Evolutionary conservation across 148 eudicot genomes (phyloP).

Genomic region (Diospyros kaki): DNA sequence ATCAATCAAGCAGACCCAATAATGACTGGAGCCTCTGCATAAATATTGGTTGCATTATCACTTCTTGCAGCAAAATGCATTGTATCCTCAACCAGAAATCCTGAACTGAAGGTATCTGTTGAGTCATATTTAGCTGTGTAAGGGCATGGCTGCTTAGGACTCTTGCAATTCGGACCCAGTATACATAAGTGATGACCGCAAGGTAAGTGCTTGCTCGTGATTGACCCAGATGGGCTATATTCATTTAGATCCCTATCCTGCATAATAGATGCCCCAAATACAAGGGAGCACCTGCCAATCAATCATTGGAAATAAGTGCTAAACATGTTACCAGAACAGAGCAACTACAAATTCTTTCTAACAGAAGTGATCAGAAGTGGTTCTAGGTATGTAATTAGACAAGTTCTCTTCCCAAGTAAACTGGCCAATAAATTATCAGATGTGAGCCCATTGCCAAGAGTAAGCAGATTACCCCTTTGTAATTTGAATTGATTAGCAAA

Average conservation of each 20-base stretch:
- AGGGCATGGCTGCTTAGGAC: constrained; percentile 63
- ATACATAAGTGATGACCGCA: constrained; percentile 78
- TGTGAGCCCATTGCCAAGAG: neutral
- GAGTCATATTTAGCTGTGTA: constrained; percentile 59
- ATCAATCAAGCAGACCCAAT: constrained; percentile 48
- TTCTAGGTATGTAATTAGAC: neutral
- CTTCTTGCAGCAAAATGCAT: constrained; percentile 66
- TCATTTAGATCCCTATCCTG: constrained; percentile 89
- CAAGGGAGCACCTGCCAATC: constrained; percentile 99
- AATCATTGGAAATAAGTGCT: constrained; percentile 92
- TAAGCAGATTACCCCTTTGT: neutral
- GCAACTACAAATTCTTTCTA: constrained; percentile 1
- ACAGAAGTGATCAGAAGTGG: neutral
- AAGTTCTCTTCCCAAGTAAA: too few relatives aligned
- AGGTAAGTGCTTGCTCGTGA: constrained; percentile 57
- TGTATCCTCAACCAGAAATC: constrained; percentile 78
- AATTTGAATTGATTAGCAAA: neutral
- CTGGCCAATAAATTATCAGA: neutral
- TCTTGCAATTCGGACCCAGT: constrained; percentile 52
- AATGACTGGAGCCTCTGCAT: constrained; percentile 59
- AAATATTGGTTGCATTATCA: constrained; percentile 35
- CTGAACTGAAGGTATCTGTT: constrained; percentile 74
- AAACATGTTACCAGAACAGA: constrained; percentile 44
- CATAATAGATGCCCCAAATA: constrained; percentile 97
- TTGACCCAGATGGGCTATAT: constrained; percentile 69